phyloP scores from a whole-genome alignment of 768 basidiomycete species.

The Amanita phalloides region DNA sequence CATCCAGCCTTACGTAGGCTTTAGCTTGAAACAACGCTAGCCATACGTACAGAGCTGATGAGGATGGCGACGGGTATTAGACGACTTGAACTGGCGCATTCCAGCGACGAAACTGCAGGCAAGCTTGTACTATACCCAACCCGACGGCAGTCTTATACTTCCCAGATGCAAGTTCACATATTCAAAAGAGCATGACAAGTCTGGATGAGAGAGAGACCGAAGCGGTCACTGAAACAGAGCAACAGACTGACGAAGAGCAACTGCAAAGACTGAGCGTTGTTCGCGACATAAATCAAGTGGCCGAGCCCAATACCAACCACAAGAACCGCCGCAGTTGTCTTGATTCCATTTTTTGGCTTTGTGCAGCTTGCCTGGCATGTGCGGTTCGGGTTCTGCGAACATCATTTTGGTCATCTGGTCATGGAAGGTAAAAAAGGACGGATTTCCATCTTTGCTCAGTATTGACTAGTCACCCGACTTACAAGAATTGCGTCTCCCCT shows the following conservation, averaged over 20 bases:
- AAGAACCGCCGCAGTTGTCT: background rate
- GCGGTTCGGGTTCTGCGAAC: background rate
- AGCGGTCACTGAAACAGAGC: background rate
- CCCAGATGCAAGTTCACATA: background rate
- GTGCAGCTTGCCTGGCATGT: background rate
- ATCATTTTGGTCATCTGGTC: background rate
- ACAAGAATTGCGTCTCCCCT: background rate
- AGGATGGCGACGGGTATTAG: background rate
- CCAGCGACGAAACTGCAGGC: background rate
- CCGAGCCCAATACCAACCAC: background rate
- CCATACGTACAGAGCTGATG: background rate
- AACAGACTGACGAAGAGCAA: background rate
- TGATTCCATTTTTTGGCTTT: background rate
- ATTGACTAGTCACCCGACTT: background rate
- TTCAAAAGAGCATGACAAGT: background rate
- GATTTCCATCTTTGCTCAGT: too few relatives aligned
- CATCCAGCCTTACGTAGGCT: background rate
- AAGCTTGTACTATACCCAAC: background rate
- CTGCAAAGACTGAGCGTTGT: background rate
- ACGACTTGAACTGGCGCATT: background rate
- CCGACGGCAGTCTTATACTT: background rate
- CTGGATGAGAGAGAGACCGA: background rate
- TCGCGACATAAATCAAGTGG: background rate
- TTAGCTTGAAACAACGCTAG: conserved; percentile 1
- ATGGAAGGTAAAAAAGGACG: background rate